Evolutionary conservation across 202 grass and related monocot genomes (phyloP).

Genomic region (Digitaria exilis): DNA sequence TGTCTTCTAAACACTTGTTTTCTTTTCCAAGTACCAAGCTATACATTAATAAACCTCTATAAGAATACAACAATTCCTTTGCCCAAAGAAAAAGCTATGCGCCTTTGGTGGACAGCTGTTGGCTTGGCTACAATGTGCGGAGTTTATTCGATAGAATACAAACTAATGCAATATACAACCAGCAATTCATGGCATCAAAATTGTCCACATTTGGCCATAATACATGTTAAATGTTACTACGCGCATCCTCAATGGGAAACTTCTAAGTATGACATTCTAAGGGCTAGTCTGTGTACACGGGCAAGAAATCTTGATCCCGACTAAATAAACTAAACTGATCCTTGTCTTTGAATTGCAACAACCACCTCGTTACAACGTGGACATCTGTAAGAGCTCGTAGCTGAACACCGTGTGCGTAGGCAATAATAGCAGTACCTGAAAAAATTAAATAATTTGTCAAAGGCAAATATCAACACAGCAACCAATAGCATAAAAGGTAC

Average conservation of each 20-base stretch:
- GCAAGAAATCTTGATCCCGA: constrained; percentile 11
- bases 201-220: background rate
- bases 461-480: background rate
- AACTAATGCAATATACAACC: background rate
- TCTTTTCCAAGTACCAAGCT: too few relatives aligned
- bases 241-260: background rate
- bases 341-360: constrained; percentile 75
- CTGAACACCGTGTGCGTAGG: constrained; percentile 76
- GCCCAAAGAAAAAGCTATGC: background rate
- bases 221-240: background rate
- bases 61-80: too few relatives aligned
- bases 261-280: background rate
- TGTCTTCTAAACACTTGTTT: too few relatives aligned
- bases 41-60: too few relatives aligned
- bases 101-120: background rate
- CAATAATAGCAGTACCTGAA: constrained; percentile 97
- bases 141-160: background rate
- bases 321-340: constrained; percentile 56
- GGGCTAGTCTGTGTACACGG: background rate
- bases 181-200: background rate
- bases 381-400: constrained; percentile 67
- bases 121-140: background rate
- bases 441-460: constrained; percentile 17
- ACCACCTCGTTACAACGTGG: constrained; percentile 70
- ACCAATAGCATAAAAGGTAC: background rate